Percentiles rank a stretch among this genome's conserved stretches.
Conservation (phyloP, 345 rosid species). For the Syzygium jambos region DNA sequence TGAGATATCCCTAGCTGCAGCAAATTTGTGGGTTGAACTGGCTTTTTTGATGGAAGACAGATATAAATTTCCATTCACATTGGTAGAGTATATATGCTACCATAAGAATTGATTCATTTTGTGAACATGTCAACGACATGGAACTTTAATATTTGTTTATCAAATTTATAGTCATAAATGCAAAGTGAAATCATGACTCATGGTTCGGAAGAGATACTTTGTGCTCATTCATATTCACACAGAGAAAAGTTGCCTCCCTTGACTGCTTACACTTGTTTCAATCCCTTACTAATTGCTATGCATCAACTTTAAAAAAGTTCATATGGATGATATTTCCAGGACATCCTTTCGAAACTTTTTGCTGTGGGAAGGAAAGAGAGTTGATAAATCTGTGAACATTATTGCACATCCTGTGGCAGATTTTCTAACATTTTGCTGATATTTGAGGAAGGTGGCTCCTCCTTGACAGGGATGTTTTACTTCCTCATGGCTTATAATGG, state of each 20-base stretch:
- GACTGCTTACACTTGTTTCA: background rate
- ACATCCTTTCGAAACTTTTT: background rate
- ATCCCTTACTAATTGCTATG: background rate
- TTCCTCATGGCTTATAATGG: background rate
- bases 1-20: background rate
- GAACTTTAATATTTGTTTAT: background rate
- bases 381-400: background rate
- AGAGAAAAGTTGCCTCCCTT: background rate
- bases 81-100: background rate
- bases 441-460: background rate
- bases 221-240: background rate
- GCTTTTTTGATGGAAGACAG: background rate
- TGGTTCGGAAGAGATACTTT: background rate
- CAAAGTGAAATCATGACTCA: background rate
- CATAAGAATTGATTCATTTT: background rate
- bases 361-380: background rate
- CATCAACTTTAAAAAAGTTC: background rate
- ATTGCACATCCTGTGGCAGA: background rate
- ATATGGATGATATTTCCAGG: background rate
- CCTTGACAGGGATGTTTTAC: background rate
- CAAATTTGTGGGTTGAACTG: background rate
- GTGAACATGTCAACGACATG: background rate
- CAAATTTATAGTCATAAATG: background rate
- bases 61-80: background rate
- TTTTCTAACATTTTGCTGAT: background rate